These are phyloP conservation scores for Podospora tetraspora DNA, from an alignment of 495 filamentous ascomycete species.

Conservation along the genomic window DNA sequence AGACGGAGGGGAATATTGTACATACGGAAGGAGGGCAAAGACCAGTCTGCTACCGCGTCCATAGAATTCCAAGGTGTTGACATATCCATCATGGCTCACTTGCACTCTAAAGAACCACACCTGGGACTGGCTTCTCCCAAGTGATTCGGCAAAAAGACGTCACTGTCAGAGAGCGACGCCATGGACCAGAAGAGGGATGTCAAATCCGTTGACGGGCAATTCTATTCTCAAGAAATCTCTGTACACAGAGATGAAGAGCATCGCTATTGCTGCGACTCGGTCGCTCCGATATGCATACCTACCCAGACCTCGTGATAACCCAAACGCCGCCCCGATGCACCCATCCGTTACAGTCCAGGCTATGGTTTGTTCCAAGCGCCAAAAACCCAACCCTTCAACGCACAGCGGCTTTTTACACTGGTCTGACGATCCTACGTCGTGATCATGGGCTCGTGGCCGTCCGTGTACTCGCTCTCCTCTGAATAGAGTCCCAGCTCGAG, in stretches of 20 bases:
- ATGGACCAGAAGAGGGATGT: not conserved
- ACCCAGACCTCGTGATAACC: not conserved
- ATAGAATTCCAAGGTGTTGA: not conserved
- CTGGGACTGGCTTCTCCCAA: not conserved
- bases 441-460: slow-evolving; percentile 58
- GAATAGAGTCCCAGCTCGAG: slow-evolving; percentile 65
- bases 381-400: not conserved
- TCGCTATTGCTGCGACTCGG: not conserved
- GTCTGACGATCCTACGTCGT: slow-evolving; percentile 31
- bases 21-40: slow-evolving; percentile 2
- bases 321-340: not conserved
- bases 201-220: not conserved
- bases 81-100: not conserved
- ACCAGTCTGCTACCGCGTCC: not conserved
- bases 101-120: not conserved
- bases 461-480: slow-evolving; percentile 32
- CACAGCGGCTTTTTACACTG: not conserved
- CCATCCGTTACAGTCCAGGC: not conserved
- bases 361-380: not conserved
- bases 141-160: not conserved
- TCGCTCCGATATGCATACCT: not conserved
- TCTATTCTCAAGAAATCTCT: not conserved
- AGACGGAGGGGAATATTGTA: not conserved
- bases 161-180: not conserved
- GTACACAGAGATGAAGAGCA: not conserved